Evolutionary conservation across 176 grass and related monocot genomes (phyloP), one percentile per base, ranked within the genome.

Genomic region (Miscanthus lutarioriparius): DNA sequence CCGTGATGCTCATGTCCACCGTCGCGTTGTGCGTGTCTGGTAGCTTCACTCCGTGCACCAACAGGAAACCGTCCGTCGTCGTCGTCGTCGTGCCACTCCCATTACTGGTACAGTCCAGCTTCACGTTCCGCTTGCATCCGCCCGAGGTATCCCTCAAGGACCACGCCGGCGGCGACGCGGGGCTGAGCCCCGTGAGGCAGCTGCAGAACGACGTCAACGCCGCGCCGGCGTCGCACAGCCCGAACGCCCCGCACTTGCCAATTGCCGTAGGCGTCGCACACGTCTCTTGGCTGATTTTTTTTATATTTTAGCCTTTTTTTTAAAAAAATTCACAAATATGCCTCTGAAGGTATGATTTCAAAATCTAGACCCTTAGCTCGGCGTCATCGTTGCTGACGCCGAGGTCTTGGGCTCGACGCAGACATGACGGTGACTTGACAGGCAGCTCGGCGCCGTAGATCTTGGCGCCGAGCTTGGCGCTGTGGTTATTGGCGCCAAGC

Each of bases 221-320:
- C 5, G 83, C 83, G 13, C 14, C 35, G 45, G 49, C 81, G 79
- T 90, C 62, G 40, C 92, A 94, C 32, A 88, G 70, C 0, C 90
- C 87, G 75, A 87, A 91, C 17, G 81, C 15, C 25, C 92, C 90
- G 64, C 92, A 94, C 6, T n/a, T n/a, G n/a, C n/a, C n/a, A n/a
- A n/a, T 17, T 68, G 1, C 76, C 58, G 6, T 88, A 88, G 44
- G 1, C 0, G 40, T 90, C 93, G 62, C 93, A 95, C n/a, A n/a
- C n/a, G n/a, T n/a, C n/a, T n/a, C n/a, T n/a, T n/a, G n/a, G n/a
- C n/a, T n/a, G n/a, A n/a, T n/a, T n/a, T n/a, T n/a, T n/a, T n/a
- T n/a, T n/a, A n/a, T n/a, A n/a, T n/a, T n/a, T n/a, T n/a, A n/a
- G n/a, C n/a, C n/a, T n/a, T n/a, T n/a, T n/a, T n/a, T n/a, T n/a